A percentile compares a stretch with the other conserved stretches of the same genome.
Evolutionary conservation across 2,329 filamentous ascomycete genomes (phyloP).

Genomic region (Zymoseptoria pseudotritici): DNA sequence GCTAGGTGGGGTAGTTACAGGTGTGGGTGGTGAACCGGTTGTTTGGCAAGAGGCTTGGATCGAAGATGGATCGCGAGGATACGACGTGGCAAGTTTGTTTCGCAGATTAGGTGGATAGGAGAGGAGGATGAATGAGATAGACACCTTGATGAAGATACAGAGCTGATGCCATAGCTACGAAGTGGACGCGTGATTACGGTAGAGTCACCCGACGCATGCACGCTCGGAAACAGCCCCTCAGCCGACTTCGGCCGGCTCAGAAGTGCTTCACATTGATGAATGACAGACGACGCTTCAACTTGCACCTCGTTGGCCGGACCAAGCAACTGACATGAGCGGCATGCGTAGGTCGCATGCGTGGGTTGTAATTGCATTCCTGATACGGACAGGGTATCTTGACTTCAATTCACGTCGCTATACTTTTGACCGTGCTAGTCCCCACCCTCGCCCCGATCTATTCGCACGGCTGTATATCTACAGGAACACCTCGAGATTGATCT

Average conservation of each 20-base stretch:
- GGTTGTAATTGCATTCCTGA: no score
- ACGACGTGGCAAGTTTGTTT: neutral
- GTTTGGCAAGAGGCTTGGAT: neutral
- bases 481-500: conserved; percentile 92
- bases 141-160: no score
- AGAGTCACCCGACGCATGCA: no score
- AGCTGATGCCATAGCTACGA: no score
- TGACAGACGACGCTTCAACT: neutral
- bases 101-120: neutral
- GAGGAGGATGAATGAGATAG: neutral
- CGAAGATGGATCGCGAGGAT: neutral
- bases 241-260: no score
- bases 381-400: neutral
- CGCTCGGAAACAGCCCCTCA: no score
- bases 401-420: neutral
- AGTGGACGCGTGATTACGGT: no score
- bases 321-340: no score
- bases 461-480: conserved; percentile 45
- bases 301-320: neutral
- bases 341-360: no score
- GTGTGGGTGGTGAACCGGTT: neutral
- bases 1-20: neutral
- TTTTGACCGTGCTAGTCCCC: neutral
- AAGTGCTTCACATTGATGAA: neutral
- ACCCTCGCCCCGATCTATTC: neutral